Conservation (phyloP, 208 protist species). For the Trypanosoma platydactyli region DNA sequence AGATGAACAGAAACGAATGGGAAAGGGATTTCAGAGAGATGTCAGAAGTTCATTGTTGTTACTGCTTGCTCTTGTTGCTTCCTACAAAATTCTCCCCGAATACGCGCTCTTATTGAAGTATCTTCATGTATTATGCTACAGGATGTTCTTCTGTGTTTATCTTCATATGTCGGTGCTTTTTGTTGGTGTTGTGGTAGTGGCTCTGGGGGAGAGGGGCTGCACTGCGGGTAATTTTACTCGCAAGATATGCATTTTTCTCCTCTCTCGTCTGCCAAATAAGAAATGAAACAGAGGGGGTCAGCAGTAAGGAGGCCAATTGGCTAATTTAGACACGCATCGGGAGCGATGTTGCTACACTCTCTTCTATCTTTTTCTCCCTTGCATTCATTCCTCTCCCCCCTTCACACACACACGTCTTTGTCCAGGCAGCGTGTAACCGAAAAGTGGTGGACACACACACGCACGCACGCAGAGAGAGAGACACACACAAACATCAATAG, state of each 20-base stretch:
- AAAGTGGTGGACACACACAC: neutral
- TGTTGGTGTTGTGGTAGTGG: too few species aligned
- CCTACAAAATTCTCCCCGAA: too few species aligned
- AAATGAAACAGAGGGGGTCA: neutral
- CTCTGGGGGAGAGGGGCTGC: too few species aligned
- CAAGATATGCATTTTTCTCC: slow-evolving; percentile 2
- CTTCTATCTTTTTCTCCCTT: slow-evolving; percentile 13
- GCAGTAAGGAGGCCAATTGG: slow-evolving; percentile 1
- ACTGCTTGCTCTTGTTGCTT: neutral
- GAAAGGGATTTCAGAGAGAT: neutral
- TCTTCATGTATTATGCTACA: too few species aligned
- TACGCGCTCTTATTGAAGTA: too few species aligned
- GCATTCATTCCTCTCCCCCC: neutral
- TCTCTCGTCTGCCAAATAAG: neutral
- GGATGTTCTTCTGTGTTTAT: too few species aligned
- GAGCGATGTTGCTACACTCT: neutral
- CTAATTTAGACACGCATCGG: neutral
- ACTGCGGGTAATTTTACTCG: neutral
- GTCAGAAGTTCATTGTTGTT: neutral
- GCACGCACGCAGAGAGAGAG: too few species aligned
- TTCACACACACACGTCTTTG: neutral
- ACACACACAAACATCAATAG: too few species aligned
- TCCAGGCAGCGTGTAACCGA: neutral
- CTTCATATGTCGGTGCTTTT: too few species aligned
- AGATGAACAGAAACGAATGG: too few species aligned